A percentile compares a stretch with the other conserved stretches of the same genome.
Conservation (phyloP, 2,329 filamentous ascomycete genomes). For the Colletotrichum nymphaeae region DNA sequence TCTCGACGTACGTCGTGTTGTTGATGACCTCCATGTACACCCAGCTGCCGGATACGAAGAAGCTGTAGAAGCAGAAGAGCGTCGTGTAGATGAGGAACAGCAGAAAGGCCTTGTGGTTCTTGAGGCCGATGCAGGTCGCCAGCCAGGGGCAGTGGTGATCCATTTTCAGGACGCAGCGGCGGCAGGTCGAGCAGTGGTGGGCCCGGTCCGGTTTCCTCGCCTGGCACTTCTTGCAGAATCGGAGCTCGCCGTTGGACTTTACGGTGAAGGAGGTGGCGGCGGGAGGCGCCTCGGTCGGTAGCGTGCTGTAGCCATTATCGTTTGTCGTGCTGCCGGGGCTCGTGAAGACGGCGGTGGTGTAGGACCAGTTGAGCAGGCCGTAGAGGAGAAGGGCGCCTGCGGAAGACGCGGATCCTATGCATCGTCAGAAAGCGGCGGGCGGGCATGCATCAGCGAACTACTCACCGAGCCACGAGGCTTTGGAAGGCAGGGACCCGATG, state of each 20-base stretch:
- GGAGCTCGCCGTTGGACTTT: conserved; percentile 86
- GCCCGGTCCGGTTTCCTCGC: conserved; percentile 93
- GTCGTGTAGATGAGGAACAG: conserved; percentile 92
- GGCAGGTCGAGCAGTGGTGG: conserved; percentile 96
- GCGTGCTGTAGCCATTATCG: conserved; percentile 78
- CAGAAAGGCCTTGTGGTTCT: conserved; percentile 95
- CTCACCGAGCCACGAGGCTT: conserved; percentile 69
- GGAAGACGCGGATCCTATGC: conserved; percentile 65
- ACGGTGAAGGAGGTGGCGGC: conserved; percentile 84
- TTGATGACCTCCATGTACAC: conserved; percentile 85
- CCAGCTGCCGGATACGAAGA: conserved; percentile 82
- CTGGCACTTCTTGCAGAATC: conserved; percentile 98
- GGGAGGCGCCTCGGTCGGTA: conserved; percentile 77
- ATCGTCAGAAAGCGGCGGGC: conserved; percentile 29
- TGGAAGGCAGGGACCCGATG: conserved; percentile 71
- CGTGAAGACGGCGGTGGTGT: conserved; percentile 94
- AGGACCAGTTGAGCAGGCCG: conserved; percentile 84
- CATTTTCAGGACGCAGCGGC: conserved; percentile 97
- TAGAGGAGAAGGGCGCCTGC: conserved; percentile 78
- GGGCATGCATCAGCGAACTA: conserved; percentile 27
- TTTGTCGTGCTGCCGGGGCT: conserved; percentile 80
- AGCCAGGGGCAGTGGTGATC: conserved; percentile 99
- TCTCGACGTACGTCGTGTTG: conserved; percentile 77
- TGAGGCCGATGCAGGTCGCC: conserved; percentile 91
- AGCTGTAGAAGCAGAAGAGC: conserved; percentile 85